These are phyloP conservation scores for Pseudonitzschia multiseries DNA, from an alignment of 108 stramenopile species.

Conservation along the genomic window DNA sequence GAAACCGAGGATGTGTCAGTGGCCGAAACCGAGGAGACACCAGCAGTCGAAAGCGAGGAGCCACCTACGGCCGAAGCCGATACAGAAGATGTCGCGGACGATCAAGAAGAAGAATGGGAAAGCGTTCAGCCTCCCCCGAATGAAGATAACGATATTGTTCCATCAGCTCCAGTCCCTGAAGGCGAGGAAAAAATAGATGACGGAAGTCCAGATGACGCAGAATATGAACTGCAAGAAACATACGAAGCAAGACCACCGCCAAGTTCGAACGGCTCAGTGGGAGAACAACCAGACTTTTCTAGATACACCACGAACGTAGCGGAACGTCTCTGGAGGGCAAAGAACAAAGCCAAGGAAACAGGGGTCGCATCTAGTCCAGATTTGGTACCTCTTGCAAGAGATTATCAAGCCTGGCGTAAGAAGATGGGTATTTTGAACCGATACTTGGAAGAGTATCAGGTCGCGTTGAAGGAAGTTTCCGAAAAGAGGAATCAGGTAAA, in stretches of 20 bases:
- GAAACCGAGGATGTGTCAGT: too few species aligned
- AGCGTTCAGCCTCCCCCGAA: not conserved
- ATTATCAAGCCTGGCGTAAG: slow-evolving; percentile 26
- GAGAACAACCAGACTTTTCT: slow-evolving; percentile 3
- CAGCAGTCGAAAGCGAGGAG: not conserved
- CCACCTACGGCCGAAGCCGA: not conserved
- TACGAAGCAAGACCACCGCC: not conserved
- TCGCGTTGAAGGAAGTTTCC: slow-evolving; percentile 15
- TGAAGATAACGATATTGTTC: not conserved
- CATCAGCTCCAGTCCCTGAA: too few species aligned
- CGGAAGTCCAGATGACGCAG: not conserved
- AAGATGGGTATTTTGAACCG: slow-evolving; percentile 17
- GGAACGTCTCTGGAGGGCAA: slow-evolving; percentile 15
- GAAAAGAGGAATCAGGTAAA: slow-evolving; percentile 23
- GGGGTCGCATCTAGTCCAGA: slow-evolving; percentile 22
- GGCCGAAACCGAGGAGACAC: too few species aligned
- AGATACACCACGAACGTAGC: slow-evolving; percentile 12
- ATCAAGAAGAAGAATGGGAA: not conserved
- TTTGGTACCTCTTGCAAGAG: slow-evolving; percentile 13
- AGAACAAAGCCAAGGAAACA: not conserved
- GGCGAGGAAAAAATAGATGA: not conserved
- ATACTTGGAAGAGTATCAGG: slow-evolving; percentile 22
- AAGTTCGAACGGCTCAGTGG: not conserved
- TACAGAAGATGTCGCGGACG: not conserved
- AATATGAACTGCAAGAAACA: not conserved